A percentile compares a stretch with the other conserved stretches of the same genome.
These are phyloP conservation scores for Henckelia pumila DNA, from an alignment of 257 asterid genomes.

Conservation along the genomic window DNA sequence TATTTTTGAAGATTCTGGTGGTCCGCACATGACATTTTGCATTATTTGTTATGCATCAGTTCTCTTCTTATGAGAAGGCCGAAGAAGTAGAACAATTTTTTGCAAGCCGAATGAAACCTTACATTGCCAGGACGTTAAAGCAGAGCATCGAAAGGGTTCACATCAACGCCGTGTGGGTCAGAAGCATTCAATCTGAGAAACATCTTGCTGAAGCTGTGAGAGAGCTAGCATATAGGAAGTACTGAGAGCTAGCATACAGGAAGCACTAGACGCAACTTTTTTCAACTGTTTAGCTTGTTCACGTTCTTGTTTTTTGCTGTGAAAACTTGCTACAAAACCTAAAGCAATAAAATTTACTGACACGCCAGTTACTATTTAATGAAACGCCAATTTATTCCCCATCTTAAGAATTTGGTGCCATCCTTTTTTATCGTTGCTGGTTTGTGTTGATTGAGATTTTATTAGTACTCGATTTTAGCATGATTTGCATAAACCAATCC, in stretches of 20 bases:
- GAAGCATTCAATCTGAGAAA: slow-evolving; percentile 69
- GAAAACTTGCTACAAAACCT: not conserved
- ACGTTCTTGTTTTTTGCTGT: not conserved
- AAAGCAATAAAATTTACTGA: not conserved
- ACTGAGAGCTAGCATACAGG: slow-evolving; percentile 65
- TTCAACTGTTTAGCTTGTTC: not conserved
- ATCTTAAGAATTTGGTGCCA: not conserved
- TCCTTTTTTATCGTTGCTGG: not conserved
- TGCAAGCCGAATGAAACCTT: slow-evolving; percentile 74
- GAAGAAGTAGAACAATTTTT: slow-evolving; percentile 70
- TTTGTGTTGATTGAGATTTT: not conserved
- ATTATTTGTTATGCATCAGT: slow-evolving; percentile 35
- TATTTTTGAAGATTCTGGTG: not conserved
- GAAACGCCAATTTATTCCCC: not conserved
- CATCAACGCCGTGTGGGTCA: slow-evolving; percentile 73
- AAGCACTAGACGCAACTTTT: slow-evolving; percentile 39
- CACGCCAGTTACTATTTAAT: not conserved
- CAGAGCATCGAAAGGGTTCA: slow-evolving; percentile 83
- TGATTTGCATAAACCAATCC: too few relatives aligned
- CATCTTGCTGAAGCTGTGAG: slow-evolving; percentile 51
- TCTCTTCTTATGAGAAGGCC: slow-evolving; percentile 70
- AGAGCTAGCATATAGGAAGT: slow-evolving; percentile 68
- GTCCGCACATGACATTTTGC: not conserved
- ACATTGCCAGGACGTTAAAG: slow-evolving; percentile 78
- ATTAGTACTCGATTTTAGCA: too few relatives aligned